phyloP scores from a whole-genome alignment of 2,329 filamentous ascomycete species.

The Xylariaceae sp. region DNA sequence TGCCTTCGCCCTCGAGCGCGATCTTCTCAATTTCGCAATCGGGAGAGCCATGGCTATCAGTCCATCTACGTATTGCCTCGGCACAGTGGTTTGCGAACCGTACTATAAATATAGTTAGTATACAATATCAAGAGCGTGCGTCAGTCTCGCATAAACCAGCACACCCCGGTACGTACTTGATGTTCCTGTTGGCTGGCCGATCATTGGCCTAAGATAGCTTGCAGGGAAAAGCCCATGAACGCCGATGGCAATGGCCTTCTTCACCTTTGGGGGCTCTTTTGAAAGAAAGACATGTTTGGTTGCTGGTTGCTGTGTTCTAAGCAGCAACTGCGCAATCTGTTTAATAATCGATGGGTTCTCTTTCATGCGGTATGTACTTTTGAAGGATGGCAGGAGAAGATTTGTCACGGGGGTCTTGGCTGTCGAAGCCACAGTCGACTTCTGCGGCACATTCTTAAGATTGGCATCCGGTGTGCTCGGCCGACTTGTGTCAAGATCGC shows the following conservation, averaged over 20 bases:
- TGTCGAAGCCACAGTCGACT: conserved; percentile 28
- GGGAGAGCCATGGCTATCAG: conserved; percentile 63
- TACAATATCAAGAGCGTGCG: neutral
- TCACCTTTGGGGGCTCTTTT: conserved; percentile 65
- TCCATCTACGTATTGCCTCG: conserved; percentile 77
- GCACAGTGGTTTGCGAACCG: conserved; percentile 86
- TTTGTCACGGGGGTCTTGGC: conserved; percentile 48
- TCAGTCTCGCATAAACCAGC: neutral
- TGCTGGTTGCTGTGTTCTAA: conserved; percentile 50
- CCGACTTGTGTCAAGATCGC: conserved; percentile 33
- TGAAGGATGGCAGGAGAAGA: conserved; percentile 64
- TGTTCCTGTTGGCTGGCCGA: conserved; percentile 92
- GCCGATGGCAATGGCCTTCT: conserved; percentile 85
- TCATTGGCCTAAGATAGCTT: conserved; percentile 76
- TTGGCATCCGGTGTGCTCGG: conserved; percentile 31
- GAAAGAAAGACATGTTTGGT: conserved; percentile 67
- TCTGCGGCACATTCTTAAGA: conserved; percentile 24
- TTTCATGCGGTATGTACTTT: conserved; percentile 60
- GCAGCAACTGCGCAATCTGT: conserved; percentile 54
- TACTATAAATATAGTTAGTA: conserved; percentile 32
- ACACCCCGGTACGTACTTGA: conserved; percentile 42
- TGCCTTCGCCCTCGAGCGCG: conserved; percentile 89
- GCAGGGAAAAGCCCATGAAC: conserved; percentile 93
- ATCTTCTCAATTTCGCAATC: conserved; percentile 88
- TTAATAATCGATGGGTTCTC: conserved; percentile 66